phyloP scores from a whole-genome alignment of 371 early-diverging fungal genomes.

The Mortierella sp. region DNA sequence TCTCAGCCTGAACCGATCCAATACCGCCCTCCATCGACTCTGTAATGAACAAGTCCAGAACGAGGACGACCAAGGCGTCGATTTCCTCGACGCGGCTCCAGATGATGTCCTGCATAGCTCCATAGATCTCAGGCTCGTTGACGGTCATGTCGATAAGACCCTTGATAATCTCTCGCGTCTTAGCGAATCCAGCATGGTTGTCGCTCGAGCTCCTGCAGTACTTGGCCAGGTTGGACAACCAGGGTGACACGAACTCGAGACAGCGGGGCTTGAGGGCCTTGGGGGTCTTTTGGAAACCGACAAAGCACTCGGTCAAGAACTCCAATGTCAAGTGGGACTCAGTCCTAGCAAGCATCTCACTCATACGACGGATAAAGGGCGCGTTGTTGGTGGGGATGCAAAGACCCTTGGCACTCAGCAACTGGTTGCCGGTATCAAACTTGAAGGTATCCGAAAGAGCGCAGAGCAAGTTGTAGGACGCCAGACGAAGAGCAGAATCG shows the following conservation, averaged over 20 bases:
- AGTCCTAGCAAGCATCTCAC: slow-evolving; percentile 82
- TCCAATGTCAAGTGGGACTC: slow-evolving; percentile 89
- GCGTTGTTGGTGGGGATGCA: slow-evolving; percentile 93
- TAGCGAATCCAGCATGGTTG: slow-evolving; percentile 65
- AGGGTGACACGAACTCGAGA: slow-evolving; percentile 92
- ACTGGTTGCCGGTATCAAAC: slow-evolving; percentile 86
- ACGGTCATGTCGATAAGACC: slow-evolving; percentile 88
- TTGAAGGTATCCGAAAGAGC: slow-evolving; percentile 87
- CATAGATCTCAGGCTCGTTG: slow-evolving; percentile 89
- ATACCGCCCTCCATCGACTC: slow-evolving; percentile 87
- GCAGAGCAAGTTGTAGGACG: slow-evolving; percentile 91
- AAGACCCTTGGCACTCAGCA: slow-evolving; percentile 87
- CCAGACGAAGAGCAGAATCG: slow-evolving; percentile 83
- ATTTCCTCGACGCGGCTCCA: slow-evolving; percentile 88
- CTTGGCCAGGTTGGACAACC: slow-evolving; percentile 85
- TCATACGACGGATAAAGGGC: slow-evolving; percentile 84
- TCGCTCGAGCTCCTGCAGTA: slow-evolving; percentile 71
- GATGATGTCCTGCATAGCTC: slow-evolving; percentile 86
- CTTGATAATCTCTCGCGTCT: slow-evolving; percentile 82
- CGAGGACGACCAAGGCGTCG: slow-evolving; percentile 84
- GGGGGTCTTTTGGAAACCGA: slow-evolving; percentile 86
- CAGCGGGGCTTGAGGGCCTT: slow-evolving; percentile 84
- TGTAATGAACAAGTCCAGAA: slow-evolving; percentile 86
- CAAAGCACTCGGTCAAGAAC: slow-evolving; percentile 89
- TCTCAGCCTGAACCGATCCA: slow-evolving; percentile 85